Percentiles rank a stretch among this genome's conserved stretches.
phyloP scores from a whole-genome alignment of 192 early-diverging fungal species.

The Backusella australiensis region DNA sequence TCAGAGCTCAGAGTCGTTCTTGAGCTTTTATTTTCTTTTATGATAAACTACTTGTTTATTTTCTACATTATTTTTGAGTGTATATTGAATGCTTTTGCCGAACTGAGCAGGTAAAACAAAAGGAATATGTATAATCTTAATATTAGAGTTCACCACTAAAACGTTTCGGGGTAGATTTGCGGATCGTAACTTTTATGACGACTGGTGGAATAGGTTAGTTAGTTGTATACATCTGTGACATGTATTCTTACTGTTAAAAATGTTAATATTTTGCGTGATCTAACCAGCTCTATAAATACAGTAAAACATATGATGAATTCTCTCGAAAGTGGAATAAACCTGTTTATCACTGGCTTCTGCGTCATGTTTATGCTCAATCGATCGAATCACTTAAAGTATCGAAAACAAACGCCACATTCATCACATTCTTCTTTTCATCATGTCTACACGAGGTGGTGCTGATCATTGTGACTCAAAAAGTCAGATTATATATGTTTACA shows the following conservation, averaged over 20 bases:
- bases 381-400: constrained; percentile 70
- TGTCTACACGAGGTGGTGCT: constrained; percentile 84
- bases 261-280: not conserved
- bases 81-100: constrained; percentile 95
- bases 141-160: not conserved
- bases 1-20: constrained; percentile 57
- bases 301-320: constrained; percentile 86
- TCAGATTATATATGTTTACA: constrained; percentile 77
- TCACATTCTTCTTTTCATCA: constrained; percentile 80
- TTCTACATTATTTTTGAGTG: constrained; percentile 98
- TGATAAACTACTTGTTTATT: constrained; percentile 86
- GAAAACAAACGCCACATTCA: constrained; percentile 66
- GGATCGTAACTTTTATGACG: constrained; percentile 96
- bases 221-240: not conserved
- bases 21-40: constrained; percentile 84
- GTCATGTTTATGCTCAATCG: constrained; percentile 86
- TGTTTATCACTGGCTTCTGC: constrained; percentile 87
- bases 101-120: constrained; percentile 67
- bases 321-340: constrained; percentile 98
- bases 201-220: constrained; percentile 88
- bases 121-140: not conserved
- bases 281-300: constrained; percentile 6
- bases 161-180: constrained; percentile 63
- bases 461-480: constrained; percentile 58
- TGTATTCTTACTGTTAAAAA: not conserved